Base-by-base conservation (phyloP, 1,284 basidiomycete genomes). In the Crepidotus sp. region DNA sequence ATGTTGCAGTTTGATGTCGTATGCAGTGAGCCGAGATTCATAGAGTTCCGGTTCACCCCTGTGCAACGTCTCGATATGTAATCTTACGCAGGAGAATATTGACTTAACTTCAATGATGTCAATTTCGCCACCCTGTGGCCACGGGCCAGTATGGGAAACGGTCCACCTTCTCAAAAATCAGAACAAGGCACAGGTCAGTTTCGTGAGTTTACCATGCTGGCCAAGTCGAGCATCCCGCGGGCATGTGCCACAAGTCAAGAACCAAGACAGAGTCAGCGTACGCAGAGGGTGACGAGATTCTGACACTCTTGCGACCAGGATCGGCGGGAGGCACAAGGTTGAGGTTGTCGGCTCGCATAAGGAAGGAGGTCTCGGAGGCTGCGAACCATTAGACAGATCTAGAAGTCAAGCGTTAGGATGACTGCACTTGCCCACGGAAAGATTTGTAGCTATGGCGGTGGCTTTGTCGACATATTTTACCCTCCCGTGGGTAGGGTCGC, bases 401-500 rank as follows among this genome's bases (percentile, higher is more conserved):
- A 27, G 25, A 37, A 9, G 30, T 10, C 13, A 10, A 11, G 31
- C 4, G 1, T 9, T 21, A 6, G 6, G 7, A 9, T 3, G 11
- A n/a, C 3, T n/a, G 1, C 15, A 40, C 38, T 14, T 21, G 41
- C 62, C 45, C 68, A 70, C 65, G 45, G 73, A 61, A 13, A 76
- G 60, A 42, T 72, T 72, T 0, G 53, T 50, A 4, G 38, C 33
- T 11, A 60, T 40, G 0, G 75, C 70, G 6, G 66, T 64, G 10
- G 36, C 31, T 49, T 65, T 53, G 51, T 68, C 61, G 21, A 76
- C 64, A 48, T 71, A 79, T 60, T 77, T 72, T 38, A 74, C 72
- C 42, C 69, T 62, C 9, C 76, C 76, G 53, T 76, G 69, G 0
- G 76, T 78, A 1, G 74, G 76, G 55, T 80, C 76, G 46, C 68